phyloP scores from a whole-genome alignment of 2,329 filamentous ascomycete genomes.

The Fusarium pseudocircinatum region DNA sequence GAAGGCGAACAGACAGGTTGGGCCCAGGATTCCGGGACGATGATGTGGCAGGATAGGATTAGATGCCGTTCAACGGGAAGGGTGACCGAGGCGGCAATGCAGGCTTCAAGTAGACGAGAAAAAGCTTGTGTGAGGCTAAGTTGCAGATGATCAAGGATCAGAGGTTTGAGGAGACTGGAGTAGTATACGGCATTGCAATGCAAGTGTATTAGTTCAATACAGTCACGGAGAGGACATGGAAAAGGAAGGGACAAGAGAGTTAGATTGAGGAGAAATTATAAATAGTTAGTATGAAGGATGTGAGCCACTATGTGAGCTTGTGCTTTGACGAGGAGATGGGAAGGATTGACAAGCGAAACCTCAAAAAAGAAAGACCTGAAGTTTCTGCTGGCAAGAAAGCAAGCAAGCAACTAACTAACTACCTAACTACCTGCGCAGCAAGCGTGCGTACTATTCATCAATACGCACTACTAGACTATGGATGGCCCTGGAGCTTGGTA shows the following conservation, averaged over 20 bases:
- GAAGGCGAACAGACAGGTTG: slow-evolving; percentile 28
- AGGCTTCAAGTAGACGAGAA: slow-evolving; percentile 25
- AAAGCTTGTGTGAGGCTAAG: slow-evolving; percentile 29
- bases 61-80: slow-evolving; percentile 35
- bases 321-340: slow-evolving; percentile 22
- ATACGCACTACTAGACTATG: slow-evolving; percentile 14
- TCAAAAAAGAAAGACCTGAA: slow-evolving; percentile 41
- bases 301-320: slow-evolving; percentile 36
- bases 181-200: background rate
- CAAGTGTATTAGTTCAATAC: slow-evolving; percentile 6
- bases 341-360: slow-evolving; percentile 40
- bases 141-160: slow-evolving; percentile 22
- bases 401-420: background rate
- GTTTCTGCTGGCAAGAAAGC: slow-evolving; percentile 33
- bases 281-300: slow-evolving; percentile 13
- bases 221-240: slow-evolving; percentile 6
- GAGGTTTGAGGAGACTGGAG: slow-evolving; percentile 8
- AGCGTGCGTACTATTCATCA: slow-evolving; percentile 13
- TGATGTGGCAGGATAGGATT: slow-evolving; percentile 45
- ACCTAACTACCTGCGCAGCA: slow-evolving; percentile 25
- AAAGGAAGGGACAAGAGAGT: background rate
- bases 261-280: slow-evolving; percentile 2
- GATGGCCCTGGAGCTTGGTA: slow-evolving; percentile 33
- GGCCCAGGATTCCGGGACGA: slow-evolving; percentile 29
- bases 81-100: slow-evolving; percentile 23